Evolutionary conservation across 768 basidiomycete genomes (phyloP), one percentile per base, ranked within the genome.

Genomic region (Tricholoma terreum): DNA sequence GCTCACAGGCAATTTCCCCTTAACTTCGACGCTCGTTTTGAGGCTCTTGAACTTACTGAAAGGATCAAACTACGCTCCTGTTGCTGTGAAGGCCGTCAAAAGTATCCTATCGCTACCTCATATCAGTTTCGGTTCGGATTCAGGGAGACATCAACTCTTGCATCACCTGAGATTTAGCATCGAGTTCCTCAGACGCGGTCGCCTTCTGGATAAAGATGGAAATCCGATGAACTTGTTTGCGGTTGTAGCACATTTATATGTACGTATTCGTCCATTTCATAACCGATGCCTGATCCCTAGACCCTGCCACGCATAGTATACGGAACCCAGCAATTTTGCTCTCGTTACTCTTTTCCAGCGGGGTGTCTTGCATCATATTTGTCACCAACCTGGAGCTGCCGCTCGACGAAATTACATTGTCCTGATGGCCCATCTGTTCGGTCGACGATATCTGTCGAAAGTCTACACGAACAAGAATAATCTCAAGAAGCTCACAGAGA

Each of bases 101-200:
- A 80, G 79, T 53, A 64, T 89, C 38, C 68, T 89, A 38, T 69
- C 75, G 11, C 75, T 90, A 7, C 84, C 86, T 5, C 81, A 82
- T 40, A 72, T 89, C 58, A 80, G 79, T 58, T 81, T 86, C 60
- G 71, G 75, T 35, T 86, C 84, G 1, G 73, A 80, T 4, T 73
- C 79, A 8, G 84, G 84, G 7, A 76, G 70, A 57, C 71, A 80
- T 8, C 85, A 89, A 61, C 69, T 88, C 14, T 65, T 84, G 19
- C 86, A 89, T 61, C 86, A 87, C 61, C 64, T 88, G 14, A 76
- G 86, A 21, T 90, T 90, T 73, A 81, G 80, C 57, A 83, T 90
- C 50, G 89, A 90, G 58, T 89, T 87, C 60, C 77, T 90, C 9
- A 78, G 85, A 35, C 81, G 85, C 5, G 69, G 78, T 5, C 73